phyloP scores from a whole-genome alignment of 768 basidiomycete species.

The Suillus paluster region DNA sequence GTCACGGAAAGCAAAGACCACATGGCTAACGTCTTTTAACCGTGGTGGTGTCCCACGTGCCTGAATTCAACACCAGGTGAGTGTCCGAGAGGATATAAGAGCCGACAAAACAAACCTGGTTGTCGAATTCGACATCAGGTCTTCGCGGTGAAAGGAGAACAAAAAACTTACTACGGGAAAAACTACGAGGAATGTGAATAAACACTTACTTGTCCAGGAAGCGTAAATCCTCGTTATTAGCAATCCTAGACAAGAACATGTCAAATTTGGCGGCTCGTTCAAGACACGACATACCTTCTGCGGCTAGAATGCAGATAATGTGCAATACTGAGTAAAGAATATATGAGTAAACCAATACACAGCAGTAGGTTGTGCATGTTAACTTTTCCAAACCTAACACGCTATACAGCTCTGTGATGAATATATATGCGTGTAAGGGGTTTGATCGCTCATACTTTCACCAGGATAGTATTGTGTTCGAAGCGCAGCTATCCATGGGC shows the following conservation, averaged over 20 bases:
- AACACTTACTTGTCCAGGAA: neutral
- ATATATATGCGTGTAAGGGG: no score
- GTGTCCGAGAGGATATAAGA: neutral
- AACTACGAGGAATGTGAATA: neutral
- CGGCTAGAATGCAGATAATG: neutral
- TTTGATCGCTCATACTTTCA: no score
- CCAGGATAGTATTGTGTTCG: no score
- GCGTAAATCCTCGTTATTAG: neutral
- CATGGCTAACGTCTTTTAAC: neutral
- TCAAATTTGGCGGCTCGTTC: neutral
- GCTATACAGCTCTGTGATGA: no score
- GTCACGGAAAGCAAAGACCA: neutral
- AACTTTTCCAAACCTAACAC: no score
- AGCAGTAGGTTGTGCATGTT: no score
- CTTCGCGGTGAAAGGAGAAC: neutral
- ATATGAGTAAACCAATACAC: neutral
- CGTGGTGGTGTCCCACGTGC: neutral
- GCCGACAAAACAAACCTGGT: neutral
- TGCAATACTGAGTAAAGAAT: neutral
- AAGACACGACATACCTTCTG: neutral
- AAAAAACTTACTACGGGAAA: neutral
- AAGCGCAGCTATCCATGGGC: no score
- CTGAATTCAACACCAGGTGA: neutral
- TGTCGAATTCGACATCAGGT: neutral
- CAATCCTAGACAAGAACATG: neutral